Evolutionary conservation across 2,329 filamentous ascomycete species (phyloP), one percentile per base, ranked within the genome.

Genomic region (Huntiella decipiens): DNA sequence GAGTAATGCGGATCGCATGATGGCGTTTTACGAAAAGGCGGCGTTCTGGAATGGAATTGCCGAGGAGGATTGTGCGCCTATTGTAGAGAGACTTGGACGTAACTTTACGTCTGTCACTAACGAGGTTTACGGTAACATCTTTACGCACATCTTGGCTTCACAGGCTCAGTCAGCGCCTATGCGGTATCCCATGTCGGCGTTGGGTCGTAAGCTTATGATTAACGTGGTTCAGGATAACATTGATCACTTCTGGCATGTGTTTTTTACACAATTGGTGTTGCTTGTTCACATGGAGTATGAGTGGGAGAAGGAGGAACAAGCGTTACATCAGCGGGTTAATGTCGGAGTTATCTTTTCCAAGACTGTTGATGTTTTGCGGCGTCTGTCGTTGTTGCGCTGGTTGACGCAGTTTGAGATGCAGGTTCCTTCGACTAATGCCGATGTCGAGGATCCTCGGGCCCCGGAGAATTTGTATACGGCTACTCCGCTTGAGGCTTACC

Each of bases 241-340:
- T 5, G 70, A 80, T 43, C 62, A 83, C 31, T 79, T 82, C 50
- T 78, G 77, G 62, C 74, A 74, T 50, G 67, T 91, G 6, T 75
- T 92, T 43, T 76, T 92, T 51, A 85, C 88, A 56, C 73, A 96
- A 48, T 65, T 96, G 2, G 70, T 91, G 2, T 69, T 98, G 5
- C 68, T 93, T 12, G 71, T 91, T 7, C 86, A 95, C 59, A 80
- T 96, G 69, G 81, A 91, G 58, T 79, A 78, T 35, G 84, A 91
- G 56, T 73, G 83, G 45, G 81, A 87, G 48, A 73, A 77, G 52
- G 76, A 79, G 37, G 77, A 84, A 36, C 73, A 82, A 12, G 74
- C 74, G 2, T 65, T 77, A 32, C 70, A 73, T 52, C 61, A 67
- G 35, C 63, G 68, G 15, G 64, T 82, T 6, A 73, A 79, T 22